These are phyloP conservation scores for Penicillium nucicola DNA, from an alignment of 495 filamentous ascomycete genomes.

Conservation along the genomic window DNA sequence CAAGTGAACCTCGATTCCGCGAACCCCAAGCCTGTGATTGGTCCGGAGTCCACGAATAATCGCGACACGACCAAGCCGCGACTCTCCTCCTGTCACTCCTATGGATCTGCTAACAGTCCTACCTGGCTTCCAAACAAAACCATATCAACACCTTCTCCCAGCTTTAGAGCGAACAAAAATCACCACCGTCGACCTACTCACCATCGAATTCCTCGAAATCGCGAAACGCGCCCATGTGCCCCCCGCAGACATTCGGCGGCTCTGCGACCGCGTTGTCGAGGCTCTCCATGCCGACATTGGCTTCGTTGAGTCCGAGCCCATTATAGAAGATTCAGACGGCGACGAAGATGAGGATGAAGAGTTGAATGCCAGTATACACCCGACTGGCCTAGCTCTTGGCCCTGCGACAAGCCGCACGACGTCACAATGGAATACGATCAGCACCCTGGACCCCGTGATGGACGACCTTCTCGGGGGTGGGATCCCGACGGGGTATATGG, in stretches of 20 bases:
- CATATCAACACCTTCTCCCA: conserved; percentile 70
- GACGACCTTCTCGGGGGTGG: conserved; percentile 80
- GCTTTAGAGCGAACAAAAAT: conserved; percentile 71
- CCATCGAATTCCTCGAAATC: conserved; percentile 77
- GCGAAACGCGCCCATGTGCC: conserved; percentile 83
- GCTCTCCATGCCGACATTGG: conserved; percentile 66
- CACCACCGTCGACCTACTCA: conserved; percentile 81
- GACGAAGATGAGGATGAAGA: background rate
- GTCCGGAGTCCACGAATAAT: background rate
- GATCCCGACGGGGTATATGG: conserved; percentile 78
- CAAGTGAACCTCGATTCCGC: too few species aligned
- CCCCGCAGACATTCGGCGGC: conserved; percentile 69
- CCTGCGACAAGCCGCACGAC: conserved; percentile 30
- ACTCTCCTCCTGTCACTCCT: conserved; percentile 8
- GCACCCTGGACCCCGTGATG: conserved; percentile 71
- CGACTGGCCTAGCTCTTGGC: conserved; percentile 9
- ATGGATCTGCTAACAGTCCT: conserved; percentile 85
- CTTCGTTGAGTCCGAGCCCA: conserved; percentile 24
- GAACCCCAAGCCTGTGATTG: background rate
- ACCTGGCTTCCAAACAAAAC: conserved; percentile 69
- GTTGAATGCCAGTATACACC: conserved; percentile 26
- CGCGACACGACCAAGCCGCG: background rate
- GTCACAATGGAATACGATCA: conserved; percentile 61
- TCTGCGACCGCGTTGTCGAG: conserved; percentile 60
- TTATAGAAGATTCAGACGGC: conserved; percentile 5